Percentiles rank a stretch among this genome's conserved stretches.
These are phyloP conservation scores for Cudoniella acicularis DNA, from an alignment of 495 filamentous ascomycete species.

Conservation along the genomic window DNA sequence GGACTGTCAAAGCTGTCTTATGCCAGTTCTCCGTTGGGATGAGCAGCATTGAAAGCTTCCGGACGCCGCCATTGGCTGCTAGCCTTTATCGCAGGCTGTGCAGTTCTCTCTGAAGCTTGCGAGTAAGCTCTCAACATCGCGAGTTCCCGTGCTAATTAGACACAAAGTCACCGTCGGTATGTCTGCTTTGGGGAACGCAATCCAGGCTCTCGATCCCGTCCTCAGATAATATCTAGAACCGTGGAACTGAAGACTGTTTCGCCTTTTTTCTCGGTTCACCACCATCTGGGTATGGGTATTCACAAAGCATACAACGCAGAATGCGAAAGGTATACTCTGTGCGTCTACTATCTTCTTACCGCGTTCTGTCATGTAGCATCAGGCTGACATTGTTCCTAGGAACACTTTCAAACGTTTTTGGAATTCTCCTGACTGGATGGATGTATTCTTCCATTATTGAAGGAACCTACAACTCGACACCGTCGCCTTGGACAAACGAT, in stretches of 20 bases:
- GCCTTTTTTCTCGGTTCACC: conserved; percentile 1
- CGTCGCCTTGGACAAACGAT: conserved; percentile 3
- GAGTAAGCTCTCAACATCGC: conserved; percentile 15
- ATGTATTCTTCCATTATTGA: conserved; percentile 6
- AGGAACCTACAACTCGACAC: neutral
- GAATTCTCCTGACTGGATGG: conserved; percentile 13
- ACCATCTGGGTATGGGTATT: neutral
- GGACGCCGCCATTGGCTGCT: conserved; percentile 34
- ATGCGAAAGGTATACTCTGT: neutral
- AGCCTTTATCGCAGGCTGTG: conserved; percentile 27
- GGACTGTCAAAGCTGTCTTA: conserved; percentile 30
- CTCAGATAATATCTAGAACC: neutral
- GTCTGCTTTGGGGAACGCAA: conserved; percentile 32
- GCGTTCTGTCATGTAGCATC: too few species aligned
- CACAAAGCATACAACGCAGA: neutral
- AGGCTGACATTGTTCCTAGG: too few species aligned
- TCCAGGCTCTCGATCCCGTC: conserved; percentile 4
- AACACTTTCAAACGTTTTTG: conserved; percentile 5
- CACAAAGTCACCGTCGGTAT: conserved; percentile 34
- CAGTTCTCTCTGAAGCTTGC: conserved; percentile 32
- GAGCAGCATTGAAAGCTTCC: conserved; percentile 28
- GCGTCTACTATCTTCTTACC: neutral
- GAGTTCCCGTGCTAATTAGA: neutral
- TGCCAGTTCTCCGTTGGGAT: conserved; percentile 30
- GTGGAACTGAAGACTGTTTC: conserved; percentile 18